A percentile compares a stretch with the other conserved stretches of the same genome.
phyloP scores from a whole-genome alignment of 495 filamentous ascomycete genomes.

The Aspergillus egyptiacus region DNA sequence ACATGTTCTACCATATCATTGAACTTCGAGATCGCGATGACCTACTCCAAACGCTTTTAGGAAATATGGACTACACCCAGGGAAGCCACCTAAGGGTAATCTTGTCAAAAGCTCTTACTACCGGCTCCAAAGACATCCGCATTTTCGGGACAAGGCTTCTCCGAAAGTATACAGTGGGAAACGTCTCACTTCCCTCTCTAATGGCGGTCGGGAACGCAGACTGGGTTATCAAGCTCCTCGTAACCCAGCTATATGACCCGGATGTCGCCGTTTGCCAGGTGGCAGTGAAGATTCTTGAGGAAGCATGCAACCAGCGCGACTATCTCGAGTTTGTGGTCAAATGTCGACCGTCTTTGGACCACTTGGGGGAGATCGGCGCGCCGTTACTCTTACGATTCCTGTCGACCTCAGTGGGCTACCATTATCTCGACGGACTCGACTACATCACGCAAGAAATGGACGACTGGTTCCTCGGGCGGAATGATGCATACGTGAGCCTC shows the following conservation, averaged over 20 bases:
- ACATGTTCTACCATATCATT: slow-evolving; percentile 98
- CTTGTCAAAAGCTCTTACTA: slow-evolving; percentile 85
- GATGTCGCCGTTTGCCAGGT: slow-evolving; percentile 94
- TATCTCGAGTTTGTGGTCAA: slow-evolving; percentile 93
- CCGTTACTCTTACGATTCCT: slow-evolving; percentile 88
- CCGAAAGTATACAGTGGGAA: slow-evolving; percentile 66
- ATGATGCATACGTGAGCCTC: slow-evolving; percentile 89
- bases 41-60: slow-evolving; percentile 76
- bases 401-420: slow-evolving; percentile 92
- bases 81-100: slow-evolving; percentile 88
- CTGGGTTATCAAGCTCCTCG: slow-evolving; percentile 92
- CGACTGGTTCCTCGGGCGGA: slow-evolving; percentile 95
- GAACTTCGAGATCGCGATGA: slow-evolving; percentile 87
- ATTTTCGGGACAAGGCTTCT: slow-evolving; percentile 80
- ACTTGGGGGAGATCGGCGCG: slow-evolving; percentile 94
- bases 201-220: slow-evolving; percentile 53
- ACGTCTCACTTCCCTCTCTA: slow-evolving; percentile 26
- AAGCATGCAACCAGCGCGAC: slow-evolving; percentile 86
- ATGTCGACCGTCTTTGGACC: slow-evolving; percentile 91
- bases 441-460: slow-evolving; percentile 99
- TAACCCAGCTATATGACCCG: slow-evolving; percentile 96
- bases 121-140: slow-evolving; percentile 83
- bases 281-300: slow-evolving; percentile 93
- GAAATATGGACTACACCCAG: slow-evolving; percentile 85
- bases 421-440: slow-evolving; percentile 93